Evolutionary conservation across 2,329 filamentous ascomycete species (phyloP), one percentile per base, ranked within the genome.

Genomic region (Sporothrix protearum): DNA sequence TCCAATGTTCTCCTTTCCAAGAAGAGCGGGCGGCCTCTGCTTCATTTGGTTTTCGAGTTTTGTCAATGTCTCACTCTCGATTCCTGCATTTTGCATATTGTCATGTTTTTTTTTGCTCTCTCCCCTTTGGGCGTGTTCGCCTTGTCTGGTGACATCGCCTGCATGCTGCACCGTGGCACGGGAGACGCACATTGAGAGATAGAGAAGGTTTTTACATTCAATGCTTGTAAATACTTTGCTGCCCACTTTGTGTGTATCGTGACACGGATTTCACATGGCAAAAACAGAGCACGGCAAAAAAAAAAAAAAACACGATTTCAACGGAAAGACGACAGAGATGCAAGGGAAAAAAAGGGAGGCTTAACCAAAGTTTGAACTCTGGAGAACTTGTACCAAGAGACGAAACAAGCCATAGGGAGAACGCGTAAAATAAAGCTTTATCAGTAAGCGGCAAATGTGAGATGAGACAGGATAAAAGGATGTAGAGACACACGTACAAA

Each of bases 191-290:
- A 33, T 49, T 14, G 42, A 30, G 8, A 61, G 68, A 69, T 61
- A 49, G n/a, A 47, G 68, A 9, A 33, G 36, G 16, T 9, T 69
- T 59, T 49, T 33, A 4, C 33, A 36, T 3, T 3, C 1, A n/a
- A 4, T 59, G 55, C 22, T 2, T 66, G 22, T 66, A 33, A n/a
- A 6, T n/a, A n/a, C n/a, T n/a, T 25, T n/a, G 16, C 14, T 45
- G 36, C 36, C 16, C 42, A n/a, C 36, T 49, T 47, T 59, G 25
- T 61, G 68, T 69, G 53, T 19, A 61, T 61, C 39, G 53, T 61
- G 53, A 61, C 68, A 69, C 68, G 42, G 22, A 69, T 69, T 69
- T 69, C 66, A 68, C 66, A 68, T 68, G 66, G 66, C 42, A 66
- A 22, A 19, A 16, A 22, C 7, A 7, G 36, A 28, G 12, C 19